phyloP scores from a whole-genome alignment of 805 yeast genomes.

The Ogataea trehaloabstinens region DNA sequence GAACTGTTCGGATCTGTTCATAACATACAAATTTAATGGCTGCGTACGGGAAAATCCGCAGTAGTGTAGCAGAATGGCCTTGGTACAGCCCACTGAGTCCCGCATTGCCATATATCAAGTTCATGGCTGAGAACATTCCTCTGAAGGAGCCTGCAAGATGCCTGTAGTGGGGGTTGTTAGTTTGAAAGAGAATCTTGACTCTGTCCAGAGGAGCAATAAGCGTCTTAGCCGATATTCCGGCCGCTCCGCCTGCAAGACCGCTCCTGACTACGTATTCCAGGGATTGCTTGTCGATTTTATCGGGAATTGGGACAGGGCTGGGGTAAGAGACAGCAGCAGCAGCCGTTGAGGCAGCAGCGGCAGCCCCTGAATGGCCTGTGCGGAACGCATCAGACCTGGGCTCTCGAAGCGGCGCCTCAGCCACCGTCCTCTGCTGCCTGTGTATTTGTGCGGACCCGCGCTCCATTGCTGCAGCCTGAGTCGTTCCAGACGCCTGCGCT shows the following conservation, averaged over 20 bases:
- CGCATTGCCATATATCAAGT: slow-evolving; percentile 60
- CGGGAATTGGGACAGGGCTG: no score
- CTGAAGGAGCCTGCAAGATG: slow-evolving; percentile 75
- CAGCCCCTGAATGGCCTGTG: not conserved
- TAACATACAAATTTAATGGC: slow-evolving; percentile 95
- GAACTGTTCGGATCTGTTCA: slow-evolving; percentile 79
- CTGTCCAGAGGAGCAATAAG: slow-evolving; percentile 93
- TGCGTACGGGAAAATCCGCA: slow-evolving; percentile 94
- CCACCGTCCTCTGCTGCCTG: not conserved
- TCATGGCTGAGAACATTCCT: slow-evolving; percentile 75
- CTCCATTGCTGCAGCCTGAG: slow-evolving; percentile 1
- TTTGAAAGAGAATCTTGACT: slow-evolving; percentile 92
- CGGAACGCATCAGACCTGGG: not conserved
- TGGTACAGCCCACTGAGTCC: slow-evolving; percentile 84
- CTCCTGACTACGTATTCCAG: slow-evolving; percentile 77
- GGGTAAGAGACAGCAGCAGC: slow-evolving; percentile 1
- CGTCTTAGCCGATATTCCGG: slow-evolving; percentile 96
- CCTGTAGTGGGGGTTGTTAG: slow-evolving; percentile 84
- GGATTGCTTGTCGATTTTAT: slow-evolving; percentile 60
- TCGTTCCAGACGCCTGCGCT: no score
- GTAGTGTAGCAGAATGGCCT: slow-evolving; percentile 91
- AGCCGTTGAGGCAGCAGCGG: not conserved
- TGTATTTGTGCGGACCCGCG: not conserved
- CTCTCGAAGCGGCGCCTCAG: not conserved
- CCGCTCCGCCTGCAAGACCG: slow-evolving; percentile 92